Evolutionary conservation across 169 alveolate genomes (phyloP), one percentile per base, ranked within the genome.

Genomic region (Plasmodium cynomolgi): DNA sequence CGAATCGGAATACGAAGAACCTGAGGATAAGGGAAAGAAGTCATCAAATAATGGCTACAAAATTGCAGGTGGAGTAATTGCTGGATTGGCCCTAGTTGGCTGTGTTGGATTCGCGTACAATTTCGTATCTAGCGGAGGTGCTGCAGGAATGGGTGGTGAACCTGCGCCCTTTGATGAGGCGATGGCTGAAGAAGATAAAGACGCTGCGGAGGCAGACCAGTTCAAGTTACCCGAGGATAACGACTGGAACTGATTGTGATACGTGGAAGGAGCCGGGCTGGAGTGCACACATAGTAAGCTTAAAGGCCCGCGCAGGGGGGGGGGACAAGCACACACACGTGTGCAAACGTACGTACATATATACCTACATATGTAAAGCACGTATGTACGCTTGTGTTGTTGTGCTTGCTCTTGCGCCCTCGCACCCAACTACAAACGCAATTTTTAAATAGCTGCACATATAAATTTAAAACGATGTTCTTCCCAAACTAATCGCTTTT

Each of bases 61-160:
- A 90, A 90, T 90, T 79, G 94, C 94, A 41, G 94, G 94, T 20
- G 94, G 94, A 29, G 77, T 90, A 20, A 44, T 81, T 90, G 94
- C 84, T 6, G 94, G 94, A 29, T 58, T 81, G 33, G 94, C 94
- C 9, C 33, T 90, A 81, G 33, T 90, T 17, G 91, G 91, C 71
- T 81, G 91, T 15, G 84, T 54, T 68, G 90, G 90, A 58, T 41
- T 81, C 54, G 94, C 84, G 20, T 90, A 90, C 37, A 90, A 80
- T 9, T 90, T 90, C 47, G 33, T 81, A 81, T 15, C 91, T 13
- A 41, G 29, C 8, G 77, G 80, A 39, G 71, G 84, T 6, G 83
- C 91, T 39, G 37, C 94, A 34, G 90, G 71, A 50, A 34, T 81
- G 33, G 39, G 47, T 11, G 50, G 79, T 58, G 94, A 80, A 68